These are phyloP conservation scores for Lathyrus aphaca DNA, from an alignment of 306 rosid genomes.

Conservation along the genomic window DNA sequence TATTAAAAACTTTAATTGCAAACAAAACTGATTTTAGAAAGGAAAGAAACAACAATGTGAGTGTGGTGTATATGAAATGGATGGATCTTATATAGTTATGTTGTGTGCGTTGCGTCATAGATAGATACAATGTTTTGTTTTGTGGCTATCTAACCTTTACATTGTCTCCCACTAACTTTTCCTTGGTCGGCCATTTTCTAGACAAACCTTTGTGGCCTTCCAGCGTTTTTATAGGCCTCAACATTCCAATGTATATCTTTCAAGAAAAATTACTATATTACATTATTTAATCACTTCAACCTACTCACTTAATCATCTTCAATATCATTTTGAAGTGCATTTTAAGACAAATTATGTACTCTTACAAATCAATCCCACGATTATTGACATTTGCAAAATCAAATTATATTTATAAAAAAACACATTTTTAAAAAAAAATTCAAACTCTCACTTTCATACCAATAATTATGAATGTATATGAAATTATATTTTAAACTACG, in stretches of 20 bases:
- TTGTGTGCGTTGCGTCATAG: neutral
- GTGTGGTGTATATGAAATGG: slow-evolving; percentile 32
- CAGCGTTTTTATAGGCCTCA: slow-evolving; percentile 48
- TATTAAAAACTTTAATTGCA: neutral
- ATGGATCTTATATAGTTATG: neutral
- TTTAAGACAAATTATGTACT: no score
- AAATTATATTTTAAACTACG: no score
- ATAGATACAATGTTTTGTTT: neutral
- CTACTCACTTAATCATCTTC: no score
- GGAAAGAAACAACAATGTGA: slow-evolving; percentile 42
- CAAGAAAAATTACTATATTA: no score
- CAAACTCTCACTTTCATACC: no score
- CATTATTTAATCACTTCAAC: no score
- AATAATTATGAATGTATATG: no score
- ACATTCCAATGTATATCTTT: neutral
- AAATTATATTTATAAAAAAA: no score
- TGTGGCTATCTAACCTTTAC: slow-evolving; percentile 47
- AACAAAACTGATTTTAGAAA: neutral
- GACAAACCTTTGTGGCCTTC: slow-evolving; percentile 51
- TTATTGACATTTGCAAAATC: no score
- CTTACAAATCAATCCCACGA: no score
- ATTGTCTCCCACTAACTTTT: slow-evolving; percentile 64
- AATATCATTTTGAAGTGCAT: no score
- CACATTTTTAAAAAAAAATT: no score
- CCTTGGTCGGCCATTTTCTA: slow-evolving; percentile 67